Base-by-base conservation (phyloP, 202 grass and related monocot species). In the Setaria viridis region DNA sequence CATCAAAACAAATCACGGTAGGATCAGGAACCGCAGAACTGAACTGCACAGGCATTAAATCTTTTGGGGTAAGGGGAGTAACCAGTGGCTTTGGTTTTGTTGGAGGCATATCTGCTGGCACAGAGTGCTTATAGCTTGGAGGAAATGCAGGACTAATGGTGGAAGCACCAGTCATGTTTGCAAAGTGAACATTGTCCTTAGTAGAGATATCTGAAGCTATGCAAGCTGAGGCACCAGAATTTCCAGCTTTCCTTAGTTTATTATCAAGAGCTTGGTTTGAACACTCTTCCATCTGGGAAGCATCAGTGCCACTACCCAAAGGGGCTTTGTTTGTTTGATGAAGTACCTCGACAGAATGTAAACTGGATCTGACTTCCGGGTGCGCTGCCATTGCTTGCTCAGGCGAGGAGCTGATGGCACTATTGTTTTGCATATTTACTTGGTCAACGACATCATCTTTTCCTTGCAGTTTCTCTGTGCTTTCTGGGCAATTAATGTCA, bases 31-130 rank as follows among this genome's bases (percentile, higher is more conserved):
- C 65, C 6, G 19, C 80, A 14, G 93, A 88, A 90, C 68, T 82
- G 58, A 88, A 90, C 58, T 84, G 90, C 41, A 93, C 90, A 85
- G 90, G 90, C 90, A 91, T 85, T 78, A 91, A 85, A 85, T 91
- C 89, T 84, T 95, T 90, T 47, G 86, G 85, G 34, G 88, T 91
- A 53, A 93, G 72, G 11, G 90, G 70, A 2, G 83, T 90, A 35
- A 84, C 70, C 63, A 70, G 80, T 49, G 68, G 78, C 45, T 88
- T 91, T 74, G 90, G 72, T 62, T 84, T 85, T 46, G 64, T 62
- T 37, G 51, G 56, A 12, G 72, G 57, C 20, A 87, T 30, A 35
- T 91, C 86, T 57, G 65, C 67, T 14, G 78, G 49, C 59, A 82
- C 37, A 49, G 42, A 77, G 53, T 82, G 85, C 53, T 85, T 71